Base-by-base conservation (phyloP, 768 basidiomycete species). In the Nidularia pulvinata region DNA sequence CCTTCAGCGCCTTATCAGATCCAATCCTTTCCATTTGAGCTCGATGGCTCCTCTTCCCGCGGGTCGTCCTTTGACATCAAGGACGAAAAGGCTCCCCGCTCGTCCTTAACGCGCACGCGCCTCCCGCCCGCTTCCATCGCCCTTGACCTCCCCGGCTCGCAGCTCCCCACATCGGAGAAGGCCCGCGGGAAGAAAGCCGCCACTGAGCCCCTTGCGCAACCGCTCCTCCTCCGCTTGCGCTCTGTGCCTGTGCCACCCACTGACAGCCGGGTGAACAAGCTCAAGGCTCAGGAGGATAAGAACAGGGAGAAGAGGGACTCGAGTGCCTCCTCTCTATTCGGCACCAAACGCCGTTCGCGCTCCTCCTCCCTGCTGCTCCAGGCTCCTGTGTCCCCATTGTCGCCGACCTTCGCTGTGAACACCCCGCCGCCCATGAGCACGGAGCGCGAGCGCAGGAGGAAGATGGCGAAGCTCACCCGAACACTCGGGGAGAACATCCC, bases 401-500 rank as follows among this genome's bases (percentile, higher is more conserved):
- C 52, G 16, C 58, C 52, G 16, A 51, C 58, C 9, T 52, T 52
- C 55, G 55, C 57, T 51, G 51, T 60, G 49, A 53, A 48, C 46
- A 36, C n/a, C 14, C 5, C 33, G 13, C 36, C 16, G 5, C 33
- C 30, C 9, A 19, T 30, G 16, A 30, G 33, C 22, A 61, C 64
- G 19, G 65, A 66, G 32, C 55, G 58, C 33, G 65, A 67, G 50
- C 58, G 76, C 16, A 63, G 83, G 44, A 73, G 70, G 57, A 80
- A 79, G 57, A 75, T 85, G 76, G 82, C 80, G 5, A 86, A 86
- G 64, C 72, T 86, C 34, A 63, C 72, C 1, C 76, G 83, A 43
- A 82, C 81, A 22, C 70, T 86, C 6, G 85, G 85, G 34, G 83
- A 85, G 66, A 78, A 76, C 55, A 70, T 86, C 37, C 85, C 85